Base-by-base conservation (phyloP, 768 basidiomycete species). In the Agaricus blazei region DNA sequence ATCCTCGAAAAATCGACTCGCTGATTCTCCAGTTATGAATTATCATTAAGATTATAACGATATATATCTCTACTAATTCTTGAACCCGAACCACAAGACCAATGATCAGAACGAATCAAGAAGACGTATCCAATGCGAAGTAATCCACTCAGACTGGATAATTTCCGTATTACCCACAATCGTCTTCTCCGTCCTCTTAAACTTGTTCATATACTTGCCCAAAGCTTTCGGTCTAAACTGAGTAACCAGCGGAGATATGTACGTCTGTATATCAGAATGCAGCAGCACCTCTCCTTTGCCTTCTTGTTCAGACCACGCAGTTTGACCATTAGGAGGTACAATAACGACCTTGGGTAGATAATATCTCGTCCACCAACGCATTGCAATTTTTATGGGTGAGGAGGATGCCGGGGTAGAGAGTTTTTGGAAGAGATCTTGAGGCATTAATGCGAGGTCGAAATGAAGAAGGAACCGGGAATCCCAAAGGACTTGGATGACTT, bases 401-500 rank as follows among this genome's bases (percentile, higher is more conserved):
- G 40, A 15, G 4, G 40, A 15, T 11, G 40, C 2, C 6, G 19
- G 7, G 6, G 12, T 9, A 9, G 48, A 34, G 2, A 60, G 31
- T 2, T 41, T 19, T 0, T 56, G 51, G n/a, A 61, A 55, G 3
- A 86, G 36, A 7, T 65, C 45, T 1, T 52, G 23, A 1, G 84
- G 83, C 23, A 84, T 73, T 41, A 61, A 69, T 34, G 61, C 59
- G 12, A 80, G 61, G 54, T 78, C 57, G 59, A 88, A 72, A 19
- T 61, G 63, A 42, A 90, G 48, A 3, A 81, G 61, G 65, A 87
- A 91, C 5, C 89, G 83, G 60, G 75, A 74, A 65, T 91, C 88
- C 63, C 80, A 89, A 28, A 90, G 68, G 11, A 84, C 48, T 24
- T 77, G 69, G 12, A 75, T 45, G 9, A 53, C 54, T 2, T 62